A percentile compares a stretch with the other conserved stretches of the same genome.
phyloP scores from a whole-genome alignment of 305 asterid genomes.

The Caryopteris hybrid region DNA sequence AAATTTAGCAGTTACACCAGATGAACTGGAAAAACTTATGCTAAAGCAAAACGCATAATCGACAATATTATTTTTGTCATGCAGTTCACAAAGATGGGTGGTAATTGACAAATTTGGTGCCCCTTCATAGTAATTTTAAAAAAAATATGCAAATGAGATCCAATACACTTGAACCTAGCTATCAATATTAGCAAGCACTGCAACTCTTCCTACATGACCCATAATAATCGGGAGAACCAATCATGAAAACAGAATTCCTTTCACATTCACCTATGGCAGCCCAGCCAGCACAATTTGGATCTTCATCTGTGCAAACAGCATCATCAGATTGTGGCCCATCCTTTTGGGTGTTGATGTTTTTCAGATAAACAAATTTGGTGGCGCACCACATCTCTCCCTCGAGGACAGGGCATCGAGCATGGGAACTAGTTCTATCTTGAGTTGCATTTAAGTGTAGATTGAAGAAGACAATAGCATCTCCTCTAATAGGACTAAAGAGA shows the following conservation, averaged over 20 bases:
- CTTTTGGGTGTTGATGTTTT: conserved; percentile 12
- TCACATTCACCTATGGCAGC: conserved; percentile 85
- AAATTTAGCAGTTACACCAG: background rate
- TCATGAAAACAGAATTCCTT: conserved; percentile 72
- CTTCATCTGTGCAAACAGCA: conserved; percentile 68
- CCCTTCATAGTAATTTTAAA: background rate
- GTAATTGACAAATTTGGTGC: background rate
- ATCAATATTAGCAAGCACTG: conserved; percentile 45
- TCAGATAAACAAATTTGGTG: conserved; percentile 49
- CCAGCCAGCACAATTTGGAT: conserved; percentile 77
- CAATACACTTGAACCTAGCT: background rate
- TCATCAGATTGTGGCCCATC: conserved; percentile 17
- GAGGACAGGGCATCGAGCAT: conserved; percentile 62
- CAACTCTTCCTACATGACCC: conserved; percentile 96
- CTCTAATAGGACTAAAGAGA: conserved; percentile 44
- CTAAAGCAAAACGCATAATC: background rate
- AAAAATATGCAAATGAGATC: background rate
- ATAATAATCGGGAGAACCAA: conserved; percentile 80
- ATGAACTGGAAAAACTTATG: background rate
- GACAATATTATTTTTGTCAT: background rate
- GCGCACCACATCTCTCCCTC: conserved; percentile 74
- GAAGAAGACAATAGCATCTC: conserved; percentile 74
- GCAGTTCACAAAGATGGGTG: background rate
- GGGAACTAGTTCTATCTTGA: conserved; percentile 57
- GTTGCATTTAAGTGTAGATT: conserved; percentile 60